phyloP scores from a whole-genome alignment of 495 filamentous ascomycete species.

The Trichoderma asperelloides region DNA sequence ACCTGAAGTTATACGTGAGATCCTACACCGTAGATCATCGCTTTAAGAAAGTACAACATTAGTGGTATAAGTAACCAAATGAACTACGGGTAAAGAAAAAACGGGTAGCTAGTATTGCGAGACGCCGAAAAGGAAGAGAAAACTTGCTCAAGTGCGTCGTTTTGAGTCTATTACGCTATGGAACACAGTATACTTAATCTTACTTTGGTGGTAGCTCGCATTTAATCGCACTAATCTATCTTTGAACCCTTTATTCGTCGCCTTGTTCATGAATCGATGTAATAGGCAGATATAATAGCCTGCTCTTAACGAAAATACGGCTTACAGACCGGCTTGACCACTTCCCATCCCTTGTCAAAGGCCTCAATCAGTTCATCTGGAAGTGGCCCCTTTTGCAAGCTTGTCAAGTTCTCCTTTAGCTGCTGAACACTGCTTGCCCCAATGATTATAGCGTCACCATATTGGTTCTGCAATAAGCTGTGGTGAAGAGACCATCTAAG shows the following conservation, averaged over 20 bases:
- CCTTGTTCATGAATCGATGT: too few relatives aligned
- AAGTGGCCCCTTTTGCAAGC: conserved; percentile 44
- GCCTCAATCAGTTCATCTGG: conserved; percentile 45
- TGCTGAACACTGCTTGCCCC: conserved; percentile 40
- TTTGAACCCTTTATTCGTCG: neutral
- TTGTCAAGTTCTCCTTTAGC: conserved; percentile 40
- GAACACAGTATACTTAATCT: too few relatives aligned
- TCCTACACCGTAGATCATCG: neutral
- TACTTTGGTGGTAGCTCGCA: neutral
- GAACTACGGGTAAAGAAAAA: neutral
- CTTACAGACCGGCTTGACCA: conserved; percentile 20
- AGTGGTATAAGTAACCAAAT: neutral
- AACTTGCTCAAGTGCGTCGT: neutral
- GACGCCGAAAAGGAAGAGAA: neutral
- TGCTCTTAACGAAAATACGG: conserved; percentile 12
- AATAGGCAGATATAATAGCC: neutral
- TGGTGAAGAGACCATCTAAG: conserved; percentile 42
- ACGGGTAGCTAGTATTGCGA: neutral
- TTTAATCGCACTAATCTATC: neutral
- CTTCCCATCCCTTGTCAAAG: conserved; percentile 44
- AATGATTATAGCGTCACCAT: conserved; percentile 45
- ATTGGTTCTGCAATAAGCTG: conserved; percentile 26
- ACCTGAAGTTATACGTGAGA: too few relatives aligned
- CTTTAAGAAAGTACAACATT: neutral
- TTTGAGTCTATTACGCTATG: too few relatives aligned